Conservation (phyloP, 1,284 basidiomycete genomes). For the Leccinum solheimii region DNA sequence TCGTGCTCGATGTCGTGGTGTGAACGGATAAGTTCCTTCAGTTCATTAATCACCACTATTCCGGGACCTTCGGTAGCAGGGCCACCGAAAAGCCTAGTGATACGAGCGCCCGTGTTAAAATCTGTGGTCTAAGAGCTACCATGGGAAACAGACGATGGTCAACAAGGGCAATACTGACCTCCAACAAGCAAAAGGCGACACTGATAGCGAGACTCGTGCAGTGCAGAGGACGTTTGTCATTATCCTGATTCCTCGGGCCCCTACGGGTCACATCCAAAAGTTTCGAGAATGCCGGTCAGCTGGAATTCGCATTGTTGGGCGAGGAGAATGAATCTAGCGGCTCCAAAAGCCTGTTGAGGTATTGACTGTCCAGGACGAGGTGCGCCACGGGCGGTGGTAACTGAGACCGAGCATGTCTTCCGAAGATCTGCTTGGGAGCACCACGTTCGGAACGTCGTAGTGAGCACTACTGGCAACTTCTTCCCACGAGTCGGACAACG, state of each 20-base stretch:
- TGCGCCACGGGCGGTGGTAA: conserved; percentile 61
- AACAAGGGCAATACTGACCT: conserved; percentile 49
- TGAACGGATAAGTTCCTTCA: conserved; percentile 97
- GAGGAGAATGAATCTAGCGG: conserved; percentile 92
- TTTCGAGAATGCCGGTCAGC: conserved; percentile 91
- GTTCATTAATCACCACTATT: conserved; percentile 93
- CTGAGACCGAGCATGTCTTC: conserved; percentile 95
- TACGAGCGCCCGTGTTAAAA: conserved; percentile 94
- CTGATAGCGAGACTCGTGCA: conserved; percentile 96
- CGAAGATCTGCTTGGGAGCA: conserved; percentile 88
- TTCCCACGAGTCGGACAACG: no score
- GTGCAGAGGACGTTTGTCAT: conserved; percentile 91
- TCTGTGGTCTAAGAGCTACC: conserved; percentile 67
- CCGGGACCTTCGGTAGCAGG: conserved; percentile 98
- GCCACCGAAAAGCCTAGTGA: conserved; percentile 91
- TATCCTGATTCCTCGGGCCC: conserved; percentile 80
- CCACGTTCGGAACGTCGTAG: conserved; percentile 92
- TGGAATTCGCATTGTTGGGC: conserved; percentile 96
- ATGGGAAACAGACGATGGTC: conserved; percentile 2
- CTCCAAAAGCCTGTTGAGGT: conserved; percentile 83
- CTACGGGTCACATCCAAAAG: conserved; percentile 86
- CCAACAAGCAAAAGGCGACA: conserved; percentile 93
- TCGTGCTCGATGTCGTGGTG: conserved; percentile 99
- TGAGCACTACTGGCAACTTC: no score
- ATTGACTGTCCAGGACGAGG: conserved; percentile 85